phyloP scores from a whole-genome alignment of 768 basidiomycete species.

The Phaffia australis region DNA sequence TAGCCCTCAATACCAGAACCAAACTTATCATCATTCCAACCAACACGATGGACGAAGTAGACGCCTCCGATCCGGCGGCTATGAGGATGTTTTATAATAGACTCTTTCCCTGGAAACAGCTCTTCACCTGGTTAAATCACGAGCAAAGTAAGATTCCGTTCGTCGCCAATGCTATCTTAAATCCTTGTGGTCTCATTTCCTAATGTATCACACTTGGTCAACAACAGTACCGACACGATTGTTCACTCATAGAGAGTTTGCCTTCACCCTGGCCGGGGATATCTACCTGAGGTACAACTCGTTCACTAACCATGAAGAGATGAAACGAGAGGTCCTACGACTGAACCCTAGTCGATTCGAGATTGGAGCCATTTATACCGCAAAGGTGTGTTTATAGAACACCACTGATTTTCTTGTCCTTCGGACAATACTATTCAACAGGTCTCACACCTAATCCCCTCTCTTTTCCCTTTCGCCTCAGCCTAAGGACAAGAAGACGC shows the following conservation, averaged over 20 bases:
- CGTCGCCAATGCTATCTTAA: not conserved
- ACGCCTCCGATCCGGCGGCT: conserved; percentile 43
- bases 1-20: too few species aligned
- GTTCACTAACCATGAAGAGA: conserved; percentile 70
- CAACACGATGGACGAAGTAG: conserved; percentile 9
- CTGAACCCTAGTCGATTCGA: conserved; percentile 90
- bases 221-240: conserved; percentile 50
- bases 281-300: conserved; percentile 92
- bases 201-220: not conserved
- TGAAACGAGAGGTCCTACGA: conserved; percentile 76
- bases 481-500: conserved; percentile 82
- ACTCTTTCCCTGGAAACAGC: conserved; percentile 85
- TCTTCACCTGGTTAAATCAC: conserved; percentile 92
- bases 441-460: not conserved
- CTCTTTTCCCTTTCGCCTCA: conserved; percentile 34
- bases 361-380: conserved; percentile 87
- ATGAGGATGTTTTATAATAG: conserved; percentile 75
- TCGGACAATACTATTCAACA: not conserved
- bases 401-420: not conserved
- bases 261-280: conserved; percentile 82
- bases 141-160: conserved; percentile 47
- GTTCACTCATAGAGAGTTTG: conserved; percentile 89
- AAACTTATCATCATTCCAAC: too few species aligned
- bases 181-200: not conserved
- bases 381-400: conserved; percentile 52